These are phyloP conservation scores for Penicillium manginii DNA, from an alignment of 495 filamentous ascomycete genomes.

Conservation along the genomic window DNA sequence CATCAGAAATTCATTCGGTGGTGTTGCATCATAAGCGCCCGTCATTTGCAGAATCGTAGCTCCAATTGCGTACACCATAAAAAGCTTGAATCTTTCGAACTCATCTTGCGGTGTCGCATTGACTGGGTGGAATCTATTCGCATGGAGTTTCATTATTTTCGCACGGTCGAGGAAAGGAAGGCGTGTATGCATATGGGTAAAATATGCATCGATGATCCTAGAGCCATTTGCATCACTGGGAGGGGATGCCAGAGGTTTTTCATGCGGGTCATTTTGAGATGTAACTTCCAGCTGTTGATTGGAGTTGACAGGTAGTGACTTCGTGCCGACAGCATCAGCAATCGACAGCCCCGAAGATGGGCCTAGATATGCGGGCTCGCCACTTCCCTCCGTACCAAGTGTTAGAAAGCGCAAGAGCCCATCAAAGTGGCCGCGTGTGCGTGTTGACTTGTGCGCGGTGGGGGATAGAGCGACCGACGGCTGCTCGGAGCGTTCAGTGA, in stretches of 20 bases:
- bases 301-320: conserved; percentile 34
- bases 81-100: conserved; percentile 44
- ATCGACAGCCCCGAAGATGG: conserved; percentile 42
- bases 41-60: conserved; percentile 41
- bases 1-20: conserved; percentile 17
- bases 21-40: conserved; percentile 32
- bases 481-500: background rate
- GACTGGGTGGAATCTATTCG: conserved; percentile 25
- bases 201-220: conserved; percentile 42
- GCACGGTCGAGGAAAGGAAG: conserved; percentile 43
- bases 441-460: background rate
- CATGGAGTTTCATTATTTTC: conserved; percentile 40
- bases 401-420: conserved; percentile 33
- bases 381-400: conserved; percentile 29
- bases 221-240: conserved; percentile 40
- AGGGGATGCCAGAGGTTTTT: conserved; percentile 27
- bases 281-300: conserved; percentile 23
- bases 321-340: conserved; percentile 39
- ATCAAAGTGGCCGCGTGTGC: background rate
- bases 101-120: conserved; percentile 30
- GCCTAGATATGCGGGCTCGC: conserved; percentile 37
- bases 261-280: conserved; percentile 15
- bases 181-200: conserved; percentile 38
- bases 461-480: background rate
- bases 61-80: conserved; percentile 50